These are phyloP conservation scores for Acorus calamus DNA, from an alignment of 106 monocot genomes.

Conservation along the genomic window DNA sequence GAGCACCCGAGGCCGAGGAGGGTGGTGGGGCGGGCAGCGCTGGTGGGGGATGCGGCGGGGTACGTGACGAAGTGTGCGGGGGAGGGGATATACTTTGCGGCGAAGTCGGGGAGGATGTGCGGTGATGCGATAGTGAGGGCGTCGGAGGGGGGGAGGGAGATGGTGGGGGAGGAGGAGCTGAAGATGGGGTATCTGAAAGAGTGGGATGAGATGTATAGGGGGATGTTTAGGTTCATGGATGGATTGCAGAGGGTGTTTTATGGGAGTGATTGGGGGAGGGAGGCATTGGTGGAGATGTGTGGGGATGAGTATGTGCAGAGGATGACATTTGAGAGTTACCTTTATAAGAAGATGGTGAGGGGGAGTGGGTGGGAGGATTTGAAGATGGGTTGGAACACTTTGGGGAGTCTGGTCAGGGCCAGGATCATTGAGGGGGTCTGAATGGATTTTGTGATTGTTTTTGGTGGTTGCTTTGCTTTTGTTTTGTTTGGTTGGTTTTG, in stretches of 20 bases:
- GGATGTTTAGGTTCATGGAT: slow-evolving; percentile 68
- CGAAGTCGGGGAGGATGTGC: slow-evolving; percentile 78
- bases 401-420: slow-evolving; percentile 38
- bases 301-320: slow-evolving; percentile 80
- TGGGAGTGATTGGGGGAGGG: slow-evolving; percentile 50
- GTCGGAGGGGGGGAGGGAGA: slow-evolving; percentile 29
- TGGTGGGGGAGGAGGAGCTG: slow-evolving; percentile 46
- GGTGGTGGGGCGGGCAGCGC: slow-evolving; percentile 60
- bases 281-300: slow-evolving; percentile 90
- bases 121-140: slow-evolving; percentile 53
- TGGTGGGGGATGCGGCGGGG: slow-evolving; percentile 86
- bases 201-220: slow-evolving; percentile 53
- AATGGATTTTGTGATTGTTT: too few species aligned
- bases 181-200: slow-evolving; percentile 49
- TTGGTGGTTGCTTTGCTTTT: too few species aligned
- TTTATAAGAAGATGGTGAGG: slow-evolving; percentile 55
- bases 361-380: slow-evolving; percentile 41
- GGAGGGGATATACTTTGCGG: slow-evolving; percentile 91
- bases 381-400: slow-evolving; percentile 36
- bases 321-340: slow-evolving; percentile 79
- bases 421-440: slow-evolving; percentile 27
- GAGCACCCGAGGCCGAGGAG: slow-evolving; percentile 80
- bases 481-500: too few species aligned
- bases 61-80: slow-evolving; percentile 82
- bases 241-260: slow-evolving; percentile 72